phyloP scores from a whole-genome alignment of 108 stramenopile species.

The Cylindrotheca fusiformis region DNA sequence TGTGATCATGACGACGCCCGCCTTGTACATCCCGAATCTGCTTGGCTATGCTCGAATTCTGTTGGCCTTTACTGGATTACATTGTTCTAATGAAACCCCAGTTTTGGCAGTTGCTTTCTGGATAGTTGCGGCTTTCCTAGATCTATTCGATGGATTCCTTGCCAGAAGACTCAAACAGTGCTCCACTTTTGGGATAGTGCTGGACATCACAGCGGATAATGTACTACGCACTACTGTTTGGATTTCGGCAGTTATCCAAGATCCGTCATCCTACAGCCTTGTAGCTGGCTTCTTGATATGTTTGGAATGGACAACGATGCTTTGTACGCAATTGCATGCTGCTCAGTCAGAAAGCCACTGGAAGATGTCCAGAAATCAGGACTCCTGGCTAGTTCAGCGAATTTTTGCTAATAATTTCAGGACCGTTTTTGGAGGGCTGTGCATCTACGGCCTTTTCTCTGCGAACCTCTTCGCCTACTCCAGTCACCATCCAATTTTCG shows the following conservation, averaged over 20 bases:
- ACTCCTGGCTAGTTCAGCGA: conserved; percentile 42
- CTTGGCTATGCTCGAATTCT: conserved; percentile 55
- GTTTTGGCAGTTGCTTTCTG: conserved; percentile 37
- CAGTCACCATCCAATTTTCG: neutral
- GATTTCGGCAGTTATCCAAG: conserved; percentile 37
- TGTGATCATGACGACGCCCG: neutral
- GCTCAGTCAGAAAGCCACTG: conserved; percentile 16
- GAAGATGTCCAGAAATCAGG: conserved; percentile 20
- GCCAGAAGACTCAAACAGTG: conserved; percentile 57
- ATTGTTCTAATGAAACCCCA: conserved; percentile 19
- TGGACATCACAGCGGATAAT: conserved; percentile 66
- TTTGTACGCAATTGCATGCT: conserved; percentile 45
- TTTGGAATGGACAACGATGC: conserved; percentile 69
- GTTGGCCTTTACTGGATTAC: conserved; percentile 39
- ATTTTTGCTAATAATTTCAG: conserved; percentile 63
- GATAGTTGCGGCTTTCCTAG: conserved; percentile 44
- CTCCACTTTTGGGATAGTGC: conserved; percentile 53
- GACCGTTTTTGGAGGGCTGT: conserved; percentile 31
- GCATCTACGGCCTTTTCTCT: conserved; percentile 48
- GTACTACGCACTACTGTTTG: conserved; percentile 46
- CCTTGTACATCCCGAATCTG: conserved; percentile 55
- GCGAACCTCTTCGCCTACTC: conserved; percentile 12
- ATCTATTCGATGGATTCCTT: conserved; percentile 55
- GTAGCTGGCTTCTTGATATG: conserved; percentile 17
- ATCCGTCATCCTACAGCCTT: neutral